A percentile compares a stretch with the other conserved stretches of the same genome.
phyloP scores from a whole-genome alignment of 1,284 basidiomycete species.

The Cutaneotrichosporon sp. region DNA sequence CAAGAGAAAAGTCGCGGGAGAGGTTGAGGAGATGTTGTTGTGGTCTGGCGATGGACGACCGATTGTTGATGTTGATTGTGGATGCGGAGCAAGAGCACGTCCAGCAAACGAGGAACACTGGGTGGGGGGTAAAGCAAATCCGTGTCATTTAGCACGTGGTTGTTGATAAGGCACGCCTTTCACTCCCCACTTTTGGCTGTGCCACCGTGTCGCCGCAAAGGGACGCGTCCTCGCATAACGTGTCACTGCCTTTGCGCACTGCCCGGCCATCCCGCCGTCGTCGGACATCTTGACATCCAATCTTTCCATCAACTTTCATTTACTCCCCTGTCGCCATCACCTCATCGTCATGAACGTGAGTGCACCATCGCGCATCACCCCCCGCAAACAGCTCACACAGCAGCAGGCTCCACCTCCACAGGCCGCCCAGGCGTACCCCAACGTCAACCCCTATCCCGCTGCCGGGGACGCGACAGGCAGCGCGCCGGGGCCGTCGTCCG shows the following conservation, averaged over 20 bases:
- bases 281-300: neutral
- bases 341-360: conserved; percentile 9
- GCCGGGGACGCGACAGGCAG: neutral
- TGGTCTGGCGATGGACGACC: neutral
- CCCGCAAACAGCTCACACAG: neutral
- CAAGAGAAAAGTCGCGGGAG: neutral
- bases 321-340: neutral
- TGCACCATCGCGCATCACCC: neutral
- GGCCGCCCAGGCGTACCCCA: conserved; percentile 16
- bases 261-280: neutral
- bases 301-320: neutral
- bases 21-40: neutral
- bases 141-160: too few species aligned
- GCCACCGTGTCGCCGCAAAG: neutral
- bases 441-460: conserved; percentile 21
- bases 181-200: too few species aligned
- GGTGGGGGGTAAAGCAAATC: too few species aligned
- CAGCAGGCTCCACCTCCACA: conserved; percentile 4
- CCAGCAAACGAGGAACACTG: too few species aligned
- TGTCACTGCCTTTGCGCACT: neutral
- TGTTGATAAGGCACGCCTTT: neutral
- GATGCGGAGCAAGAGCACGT: too few species aligned
- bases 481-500: neutral
- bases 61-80: neutral
- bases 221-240: neutral